Evolutionary conservation across 192 early-diverging fungal genomes (phyloP).

Genomic region (Umbelopsis isabellina): DNA sequence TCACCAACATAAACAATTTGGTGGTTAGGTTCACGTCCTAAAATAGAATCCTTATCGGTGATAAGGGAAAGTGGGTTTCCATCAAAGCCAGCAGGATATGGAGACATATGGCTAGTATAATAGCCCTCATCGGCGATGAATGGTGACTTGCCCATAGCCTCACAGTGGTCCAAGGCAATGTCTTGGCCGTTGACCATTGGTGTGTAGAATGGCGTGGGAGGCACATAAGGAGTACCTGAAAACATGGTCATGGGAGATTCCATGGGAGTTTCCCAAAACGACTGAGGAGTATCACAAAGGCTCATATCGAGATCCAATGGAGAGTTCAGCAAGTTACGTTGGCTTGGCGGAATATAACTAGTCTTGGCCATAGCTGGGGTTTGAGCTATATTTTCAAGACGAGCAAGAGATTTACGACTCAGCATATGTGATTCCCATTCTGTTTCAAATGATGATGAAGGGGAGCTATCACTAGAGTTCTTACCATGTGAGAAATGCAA

Average conservation of each 20-base stretch:
- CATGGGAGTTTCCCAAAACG: conserved; percentile 14
- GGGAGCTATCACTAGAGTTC: conserved; percentile 13
- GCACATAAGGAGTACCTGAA: conserved; percentile 1
- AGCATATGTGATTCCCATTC: conserved; percentile 22
- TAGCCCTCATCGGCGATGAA: conserved; percentile 17
- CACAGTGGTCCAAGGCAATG: background rate
- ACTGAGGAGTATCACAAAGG: background rate
- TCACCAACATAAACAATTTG: conserved; percentile 20
- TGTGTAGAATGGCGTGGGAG: conserved; percentile 13
- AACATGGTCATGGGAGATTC: conserved; percentile 14
- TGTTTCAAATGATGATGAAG: conserved; percentile 2
- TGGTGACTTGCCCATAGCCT: background rate
- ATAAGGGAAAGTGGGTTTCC: conserved; percentile 11
- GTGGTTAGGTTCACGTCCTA: background rate
- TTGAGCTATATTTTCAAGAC: conserved; percentile 21
- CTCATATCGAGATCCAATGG: conserved; percentile 22
- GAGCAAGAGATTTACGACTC: conserved; percentile 22
- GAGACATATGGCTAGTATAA: conserved; percentile 13
- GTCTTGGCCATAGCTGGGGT: background rate
- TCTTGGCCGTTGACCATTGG: conserved; percentile 9
- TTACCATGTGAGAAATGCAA: conserved; percentile 17
- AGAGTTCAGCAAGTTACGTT: conserved; percentile 14
- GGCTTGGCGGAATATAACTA: conserved; percentile 19
- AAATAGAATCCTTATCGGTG: background rate
- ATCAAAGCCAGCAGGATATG: conserved; percentile 10